Percentiles rank a stretch among this genome's conserved stretches.
Conservation (phyloP, 345 rosid species). For the Conringia planisiliqua region DNA sequence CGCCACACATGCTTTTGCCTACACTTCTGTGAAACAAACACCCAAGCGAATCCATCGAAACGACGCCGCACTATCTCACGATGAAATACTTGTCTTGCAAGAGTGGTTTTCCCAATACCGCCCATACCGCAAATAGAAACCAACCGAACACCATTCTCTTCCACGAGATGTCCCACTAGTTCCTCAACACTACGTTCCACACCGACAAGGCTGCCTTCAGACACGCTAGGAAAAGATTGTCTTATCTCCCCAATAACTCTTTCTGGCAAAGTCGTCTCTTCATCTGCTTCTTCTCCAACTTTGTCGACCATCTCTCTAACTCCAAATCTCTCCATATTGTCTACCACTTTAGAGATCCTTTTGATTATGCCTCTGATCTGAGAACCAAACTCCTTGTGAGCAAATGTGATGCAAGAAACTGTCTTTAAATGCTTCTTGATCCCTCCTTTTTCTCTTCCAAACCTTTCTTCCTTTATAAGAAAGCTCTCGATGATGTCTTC, state of each 20-base stretch:
- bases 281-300: background rate
- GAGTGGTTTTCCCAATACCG: conserved; percentile 49
- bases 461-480: background rate
- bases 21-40: conserved; percentile 39
- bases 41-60: conserved; percentile 39
- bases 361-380: conserved; percentile 1
- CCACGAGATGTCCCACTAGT: background rate
- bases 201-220: conserved; percentile 8
- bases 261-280: background rate
- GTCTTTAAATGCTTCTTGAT: background rate
- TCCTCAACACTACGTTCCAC: conserved; percentile 6
- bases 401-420: conserved; percentile 3
- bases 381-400: background rate
- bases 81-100: conserved; percentile 37
- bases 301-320: conserved; percentile 7
- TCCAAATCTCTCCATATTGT: conserved; percentile 12
- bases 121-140: conserved; percentile 48
- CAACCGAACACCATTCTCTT: background rate
- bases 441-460: background rate
- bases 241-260: background rate
- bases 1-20: conserved; percentile 30
- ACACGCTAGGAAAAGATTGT: conserved; percentile 9
- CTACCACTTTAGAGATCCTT: conserved; percentile 17
- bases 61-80: conserved; percentile 16
- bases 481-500: background rate